These are phyloP conservation scores for Echites panduratus DNA, from an alignment of 257 asterid species.

Conservation along the genomic window DNA sequence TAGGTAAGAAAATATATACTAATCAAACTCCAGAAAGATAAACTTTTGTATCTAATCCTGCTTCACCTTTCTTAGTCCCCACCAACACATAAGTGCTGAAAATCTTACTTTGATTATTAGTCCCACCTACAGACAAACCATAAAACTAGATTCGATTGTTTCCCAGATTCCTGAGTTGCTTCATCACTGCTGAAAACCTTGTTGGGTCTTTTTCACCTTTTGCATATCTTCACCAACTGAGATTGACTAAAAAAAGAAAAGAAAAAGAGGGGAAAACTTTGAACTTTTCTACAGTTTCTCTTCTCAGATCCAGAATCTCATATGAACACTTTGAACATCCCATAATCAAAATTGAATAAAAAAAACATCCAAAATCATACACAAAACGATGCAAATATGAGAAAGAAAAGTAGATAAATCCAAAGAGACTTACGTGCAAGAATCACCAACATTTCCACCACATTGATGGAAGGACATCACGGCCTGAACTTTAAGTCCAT, in stretches of 20 bases:
- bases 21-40: too few species aligned
- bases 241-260: background rate
- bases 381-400: background rate
- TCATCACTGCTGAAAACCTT: background rate
- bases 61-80: too few species aligned
- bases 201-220: background rate
- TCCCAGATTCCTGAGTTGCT: conserved; percentile 1
- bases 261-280: background rate
- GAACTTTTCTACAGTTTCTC: conserved; percentile 9
- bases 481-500: conserved; percentile 91
- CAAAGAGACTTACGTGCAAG: conserved; percentile 62
- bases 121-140: background rate
- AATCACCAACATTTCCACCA: conserved; percentile 97
- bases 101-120: background rate
- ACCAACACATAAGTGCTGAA: too few species aligned
- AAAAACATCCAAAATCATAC: background rate
- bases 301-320: conserved; percentile 15
- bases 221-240: background rate
- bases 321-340: conserved; percentile 10
- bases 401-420: background rate
- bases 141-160: background rate
- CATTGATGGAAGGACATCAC: conserved; percentile 98
- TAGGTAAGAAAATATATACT: too few species aligned
- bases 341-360: background rate
- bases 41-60: too few species aligned